Evolutionary conservation across 2,329 filamentous ascomycete genomes (phyloP).

Genomic region (Dothidotthia symphoricarpi): DNA sequence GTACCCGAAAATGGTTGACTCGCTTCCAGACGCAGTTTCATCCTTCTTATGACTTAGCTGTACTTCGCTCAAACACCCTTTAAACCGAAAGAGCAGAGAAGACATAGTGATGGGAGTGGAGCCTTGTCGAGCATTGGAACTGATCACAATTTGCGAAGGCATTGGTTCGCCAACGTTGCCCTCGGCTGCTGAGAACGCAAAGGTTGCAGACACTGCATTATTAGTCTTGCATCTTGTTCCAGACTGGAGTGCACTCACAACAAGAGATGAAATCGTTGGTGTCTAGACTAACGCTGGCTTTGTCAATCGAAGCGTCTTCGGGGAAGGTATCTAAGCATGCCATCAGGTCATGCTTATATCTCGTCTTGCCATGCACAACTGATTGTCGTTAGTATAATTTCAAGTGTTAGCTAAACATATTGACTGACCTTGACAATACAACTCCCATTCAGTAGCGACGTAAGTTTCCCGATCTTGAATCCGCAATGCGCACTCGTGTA

Average conservation of each 20-base stretch:
- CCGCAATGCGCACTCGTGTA: constrained; percentile 54
- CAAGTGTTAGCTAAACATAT: too few relatives aligned
- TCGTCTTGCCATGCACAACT: constrained; percentile 36
- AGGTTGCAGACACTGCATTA: constrained; percentile 49
- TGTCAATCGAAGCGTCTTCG: constrained; percentile 33
- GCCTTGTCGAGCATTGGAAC: constrained; percentile 48
- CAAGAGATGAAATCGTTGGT: constrained; percentile 51
- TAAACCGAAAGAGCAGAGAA: constrained; percentile 53
- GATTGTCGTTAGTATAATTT: constrained; percentile 9
- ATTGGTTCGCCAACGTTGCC: constrained; percentile 61
- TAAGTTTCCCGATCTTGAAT: constrained; percentile 50
- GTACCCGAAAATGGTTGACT: constrained; percentile 22
- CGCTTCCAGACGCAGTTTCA: constrained; percentile 7
- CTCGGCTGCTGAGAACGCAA: constrained; percentile 55
- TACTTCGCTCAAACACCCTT: constrained; percentile 45
- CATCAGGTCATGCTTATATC: constrained; percentile 49
- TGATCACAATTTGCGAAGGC: constrained; percentile 55
- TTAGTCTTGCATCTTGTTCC: constrained; percentile 33
- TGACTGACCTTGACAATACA: constrained; percentile 41
- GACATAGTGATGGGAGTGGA: constrained; percentile 51
- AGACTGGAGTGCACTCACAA: constrained; percentile 40
- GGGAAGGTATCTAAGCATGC: constrained; percentile 44
- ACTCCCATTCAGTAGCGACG: constrained; percentile 58
- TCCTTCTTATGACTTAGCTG: constrained; percentile 27
- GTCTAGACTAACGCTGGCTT: constrained; percentile 49